These are phyloP conservation scores for Saksenaea vasiformis DNA, from an alignment of 371 early-diverging fungal genomes.

Conservation along the genomic window DNA sequence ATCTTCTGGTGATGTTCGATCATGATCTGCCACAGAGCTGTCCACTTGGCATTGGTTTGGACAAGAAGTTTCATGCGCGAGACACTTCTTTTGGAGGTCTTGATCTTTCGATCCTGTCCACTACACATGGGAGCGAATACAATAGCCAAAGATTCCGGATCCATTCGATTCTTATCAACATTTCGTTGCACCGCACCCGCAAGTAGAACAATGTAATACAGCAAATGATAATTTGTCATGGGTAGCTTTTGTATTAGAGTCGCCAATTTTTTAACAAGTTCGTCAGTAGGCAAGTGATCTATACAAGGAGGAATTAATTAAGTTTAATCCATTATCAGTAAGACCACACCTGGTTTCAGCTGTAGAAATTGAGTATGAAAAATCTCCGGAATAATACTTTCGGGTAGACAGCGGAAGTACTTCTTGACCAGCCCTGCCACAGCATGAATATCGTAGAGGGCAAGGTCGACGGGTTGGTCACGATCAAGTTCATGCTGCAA, in stretches of 20 bases:
- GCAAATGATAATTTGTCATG: slow-evolving; percentile 32
- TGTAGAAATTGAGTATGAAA: slow-evolving; percentile 34
- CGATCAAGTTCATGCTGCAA: slow-evolving; percentile 35
- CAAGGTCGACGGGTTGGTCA: slow-evolving; percentile 32
- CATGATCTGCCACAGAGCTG: slow-evolving; percentile 39
- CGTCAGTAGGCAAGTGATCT: not conserved
- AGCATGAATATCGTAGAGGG: slow-evolving; percentile 43
- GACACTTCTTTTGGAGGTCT: not conserved
- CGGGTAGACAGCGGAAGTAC: slow-evolving; percentile 44
- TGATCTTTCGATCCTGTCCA: slow-evolving; percentile 38
- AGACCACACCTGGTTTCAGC: not conserved
- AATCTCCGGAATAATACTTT: slow-evolving; percentile 40
- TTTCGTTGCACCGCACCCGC: slow-evolving; percentile 27
- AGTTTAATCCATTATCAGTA: not conserved
- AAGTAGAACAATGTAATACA: slow-evolving; percentile 37
- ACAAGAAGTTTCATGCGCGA: slow-evolving; percentile 18
- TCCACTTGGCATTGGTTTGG: slow-evolving; percentile 42
- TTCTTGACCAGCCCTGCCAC: slow-evolving; percentile 47
- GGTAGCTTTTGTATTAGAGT: slow-evolving; percentile 31
- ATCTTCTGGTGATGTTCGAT: slow-evolving; percentile 39
- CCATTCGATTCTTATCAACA: slow-evolving; percentile 36
- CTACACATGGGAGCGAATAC: slow-evolving; percentile 49
- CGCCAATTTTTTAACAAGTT: slow-evolving; percentile 8
- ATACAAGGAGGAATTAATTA: not conserved
- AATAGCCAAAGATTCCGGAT: slow-evolving; percentile 45